Evolutionary conservation across 2,329 filamentous ascomycete genomes (phyloP).

Genomic region (Talaromyces piceae): DNA sequence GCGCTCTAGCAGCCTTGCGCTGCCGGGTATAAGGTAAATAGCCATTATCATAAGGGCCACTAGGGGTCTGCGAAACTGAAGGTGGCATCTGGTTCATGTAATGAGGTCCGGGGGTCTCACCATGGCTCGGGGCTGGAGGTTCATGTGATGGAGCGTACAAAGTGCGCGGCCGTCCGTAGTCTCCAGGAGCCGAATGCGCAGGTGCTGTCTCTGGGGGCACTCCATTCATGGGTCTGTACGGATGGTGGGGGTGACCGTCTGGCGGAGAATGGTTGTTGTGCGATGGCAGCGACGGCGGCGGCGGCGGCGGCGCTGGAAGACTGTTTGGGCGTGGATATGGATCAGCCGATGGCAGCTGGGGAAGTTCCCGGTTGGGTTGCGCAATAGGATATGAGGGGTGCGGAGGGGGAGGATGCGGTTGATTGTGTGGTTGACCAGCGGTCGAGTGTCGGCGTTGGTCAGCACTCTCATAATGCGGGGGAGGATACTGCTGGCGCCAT

Average conservation of each 20-base stretch:
- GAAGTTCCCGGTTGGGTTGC: constrained; percentile 25
- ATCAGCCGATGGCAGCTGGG: constrained; percentile 25
- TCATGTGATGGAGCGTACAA: constrained; percentile 25
- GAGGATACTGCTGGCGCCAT: constrained; percentile 26
- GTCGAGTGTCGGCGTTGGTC: constrained; percentile 25
- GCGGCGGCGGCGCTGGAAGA: constrained; percentile 20
- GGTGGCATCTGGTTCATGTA: constrained; percentile 21
- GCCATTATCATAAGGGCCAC: constrained; percentile 24
- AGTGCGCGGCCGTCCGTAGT: constrained; percentile 26
- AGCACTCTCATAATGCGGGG: constrained; percentile 22
- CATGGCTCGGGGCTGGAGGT: constrained; percentile 17
- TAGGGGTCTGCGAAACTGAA: constrained; percentile 16
- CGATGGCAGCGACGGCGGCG: no score
- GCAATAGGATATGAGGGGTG: constrained; percentile 1
- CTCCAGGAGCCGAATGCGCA: constrained; percentile 24
- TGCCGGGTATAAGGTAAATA: constrained; percentile 29
- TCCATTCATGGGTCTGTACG: constrained; percentile 29
- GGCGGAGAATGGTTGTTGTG: constrained; percentile 21
- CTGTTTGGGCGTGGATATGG: constrained; percentile 27
- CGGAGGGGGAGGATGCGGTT: neutral
- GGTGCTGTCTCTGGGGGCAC: constrained; percentile 22
- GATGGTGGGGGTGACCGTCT: constrained; percentile 21
- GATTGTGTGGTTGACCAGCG: constrained; percentile 16
- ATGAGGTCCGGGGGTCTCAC: constrained; percentile 23
- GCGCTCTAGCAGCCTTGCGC: constrained; percentile 33